Base-by-base conservation (phyloP, 768 basidiomycete species). In the Crucibulum laeve region DNA sequence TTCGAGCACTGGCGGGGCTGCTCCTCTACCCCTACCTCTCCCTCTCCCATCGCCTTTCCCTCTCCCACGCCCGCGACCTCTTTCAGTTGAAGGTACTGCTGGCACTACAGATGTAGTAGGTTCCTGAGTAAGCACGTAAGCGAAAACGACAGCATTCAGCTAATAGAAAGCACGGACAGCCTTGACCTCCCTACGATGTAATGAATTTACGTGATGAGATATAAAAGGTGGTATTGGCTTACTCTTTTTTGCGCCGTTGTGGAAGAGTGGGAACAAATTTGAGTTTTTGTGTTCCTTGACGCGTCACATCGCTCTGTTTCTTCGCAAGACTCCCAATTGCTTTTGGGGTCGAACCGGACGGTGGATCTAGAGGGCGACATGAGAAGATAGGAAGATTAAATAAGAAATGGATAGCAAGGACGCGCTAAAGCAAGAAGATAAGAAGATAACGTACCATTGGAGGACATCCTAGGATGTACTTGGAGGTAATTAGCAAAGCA, bases 231-330 rank as follows among this genome's bases (percentile, higher is more conserved):
- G 37, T 33, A 58, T 61, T 55, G 50, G 75, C 81, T 71, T 65
- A 87, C 82, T 86, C 84, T 69, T 87, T 89, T 69, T 83, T 86
- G 51, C 87, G 76, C 51, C 85, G 69, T n/a, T 75, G 60, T 11
- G 87, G 86, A 41, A 90, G 70, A 4, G 82, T 85, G 0, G 88
- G 88, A 5, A 84, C 79, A 52, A 91, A 91, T 59, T 86, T 89
- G 62, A 89, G 76, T 59, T 80, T 90, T 55, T 81, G 80, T 1
- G 82, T 73, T 34, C 86, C 85, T 46, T 84, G 78, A 32, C 86
- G 72, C 13, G 87, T 89, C 39, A 84, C 78, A 62, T 88, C 85
- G 36, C 72, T 61, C 41, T 79, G 66, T 67, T 77, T 82, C 69
- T 84, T 90, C 0, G 84, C 85, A 37, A 89, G 72, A 62, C 82